A percentile compares a stretch with the other conserved stretches of the same genome.
Evolutionary conservation across 1,284 basidiomycete species (phyloP).

Genomic region (Moesziomyces globuligerus): DNA sequence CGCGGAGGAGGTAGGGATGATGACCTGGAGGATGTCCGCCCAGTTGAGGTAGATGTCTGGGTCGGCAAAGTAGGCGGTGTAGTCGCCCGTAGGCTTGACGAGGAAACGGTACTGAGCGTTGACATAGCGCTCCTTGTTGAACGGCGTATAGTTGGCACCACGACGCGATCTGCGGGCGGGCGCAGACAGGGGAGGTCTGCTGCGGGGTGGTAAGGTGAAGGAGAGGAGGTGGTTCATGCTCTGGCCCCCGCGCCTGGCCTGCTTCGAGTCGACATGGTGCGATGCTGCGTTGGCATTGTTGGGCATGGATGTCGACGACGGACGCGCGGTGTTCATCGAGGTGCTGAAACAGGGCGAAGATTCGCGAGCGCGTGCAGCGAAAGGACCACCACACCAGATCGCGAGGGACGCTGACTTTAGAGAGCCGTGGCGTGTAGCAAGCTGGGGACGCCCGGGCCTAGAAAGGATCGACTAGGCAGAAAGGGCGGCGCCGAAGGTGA

Average conservation of each 20-base stretch:
- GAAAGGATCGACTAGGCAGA: too few relatives aligned
- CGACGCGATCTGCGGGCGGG: constrained; percentile 51
- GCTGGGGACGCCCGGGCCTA: too few relatives aligned
- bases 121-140: constrained; percentile 66
- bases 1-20: constrained; percentile 78
- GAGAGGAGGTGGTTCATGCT: constrained; percentile 64
- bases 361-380: neutral
- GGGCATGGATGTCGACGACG: constrained; percentile 43
- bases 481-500: neutral
- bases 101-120: constrained; percentile 66
- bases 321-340: constrained; percentile 49
- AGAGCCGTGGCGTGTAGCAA: neutral
- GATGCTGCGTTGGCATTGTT: constrained; percentile 25
- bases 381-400: neutral
- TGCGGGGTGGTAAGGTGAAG: constrained; percentile 64
- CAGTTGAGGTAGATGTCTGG: constrained; percentile 64
- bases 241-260: constrained; percentile 51
- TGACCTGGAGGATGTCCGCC: constrained; percentile 92
- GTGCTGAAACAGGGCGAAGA: neutral
- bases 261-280: constrained; percentile 24
- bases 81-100: constrained; percentile 65
- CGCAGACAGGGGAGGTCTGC: constrained; percentile 50
- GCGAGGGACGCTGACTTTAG: neutral
- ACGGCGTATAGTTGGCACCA: constrained; percentile 44
- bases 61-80: constrained; percentile 62